Evolutionary conservation across 345 rosid genomes (phyloP), one percentile per base, ranked within the genome.

Genomic region (Brassica incana): DNA sequence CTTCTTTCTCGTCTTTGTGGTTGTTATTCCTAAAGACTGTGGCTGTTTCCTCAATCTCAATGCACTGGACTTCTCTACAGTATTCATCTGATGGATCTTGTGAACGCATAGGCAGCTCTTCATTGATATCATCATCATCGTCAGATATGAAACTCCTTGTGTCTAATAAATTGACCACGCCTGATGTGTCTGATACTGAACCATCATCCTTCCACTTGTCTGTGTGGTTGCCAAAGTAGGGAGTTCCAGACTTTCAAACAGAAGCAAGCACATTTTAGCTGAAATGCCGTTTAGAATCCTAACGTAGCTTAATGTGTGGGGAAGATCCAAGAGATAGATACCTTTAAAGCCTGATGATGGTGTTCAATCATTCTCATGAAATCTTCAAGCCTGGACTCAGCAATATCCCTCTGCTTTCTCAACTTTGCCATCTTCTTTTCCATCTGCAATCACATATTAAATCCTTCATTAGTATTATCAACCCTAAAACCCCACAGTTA

Each of bases 31-130:
- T 50, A 50, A 70, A 79, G 65, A 50, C 76, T 1, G 5, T 69
- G 61, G 20, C 60, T 36, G 85, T 70, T 65, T 85, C 90, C 77
- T 83, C 92, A 77, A 66, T 81, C 82, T 91, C 95, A 66, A 93
- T 85, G 81, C 98, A 91, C 45, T 85, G 90, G 80, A 93, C 97
- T 83, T 93, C 99, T 83, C 86, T 91, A 87, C 97, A 89, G 86
- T 84, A 87, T 74, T 88, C 97, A 75, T 90, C 95, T 74, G 87
- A 75, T 54, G 33, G 81, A 76, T 85, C 86, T 62, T 80, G 85
- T 23, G 85, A 74, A 67, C 62, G 80, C 67, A 75, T 84, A 60
- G 84, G 87, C 18, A 83, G 60, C 73, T 72, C 83, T 64, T 80
- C 79, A 0, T 70, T 50, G 4, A 74, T 12, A 38, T 74, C 65